Conservation (phyloP, 1,284 basidiomycete genomes). For the Termitomyces sp. region DNA sequence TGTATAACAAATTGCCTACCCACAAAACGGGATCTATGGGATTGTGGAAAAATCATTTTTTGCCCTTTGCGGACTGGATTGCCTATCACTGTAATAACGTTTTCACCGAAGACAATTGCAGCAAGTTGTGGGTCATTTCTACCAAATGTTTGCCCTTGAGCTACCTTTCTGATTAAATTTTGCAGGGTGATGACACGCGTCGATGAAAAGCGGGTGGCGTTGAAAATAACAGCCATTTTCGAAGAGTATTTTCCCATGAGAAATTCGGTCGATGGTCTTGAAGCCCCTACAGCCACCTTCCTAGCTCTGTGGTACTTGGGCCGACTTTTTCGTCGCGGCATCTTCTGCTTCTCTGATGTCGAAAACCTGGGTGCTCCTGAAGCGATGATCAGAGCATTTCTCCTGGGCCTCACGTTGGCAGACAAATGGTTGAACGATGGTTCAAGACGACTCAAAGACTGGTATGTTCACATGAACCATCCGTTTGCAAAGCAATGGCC, state of each 20-base stretch:
- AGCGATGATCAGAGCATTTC: slow-evolving; percentile 35
- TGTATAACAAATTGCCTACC: neutral
- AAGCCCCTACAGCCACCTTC: slow-evolving; percentile 22
- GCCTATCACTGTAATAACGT: slow-evolving; percentile 9
- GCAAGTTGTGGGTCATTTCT: neutral
- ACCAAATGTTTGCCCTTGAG: neutral
- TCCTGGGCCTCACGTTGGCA: slow-evolving; percentile 46
- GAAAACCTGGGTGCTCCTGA: slow-evolving; percentile 24
- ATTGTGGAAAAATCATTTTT: neutral
- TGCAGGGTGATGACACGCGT: neutral
- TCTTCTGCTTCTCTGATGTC: slow-evolving; percentile 16
- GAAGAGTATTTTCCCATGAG: slow-evolving; percentile 10
- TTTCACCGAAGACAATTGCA: neutral
- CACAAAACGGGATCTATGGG: neutral
- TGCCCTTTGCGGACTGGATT: slow-evolving; percentile 16
- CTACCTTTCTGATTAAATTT: neutral
- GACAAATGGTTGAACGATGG: slow-evolving; percentile 57
- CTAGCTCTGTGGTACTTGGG: slow-evolving; percentile 47
- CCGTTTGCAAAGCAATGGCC: neutral
- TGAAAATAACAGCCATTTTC: slow-evolving; percentile 15
- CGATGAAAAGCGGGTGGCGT: slow-evolving; percentile 3
- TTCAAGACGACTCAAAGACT: slow-evolving; percentile 24
- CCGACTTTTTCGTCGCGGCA: slow-evolving; percentile 26
- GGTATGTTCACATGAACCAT: slow-evolving; percentile 25
- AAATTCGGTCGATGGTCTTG: neutral